A percentile compares a stretch with the other conserved stretches of the same genome.
These are phyloP conservation scores for Fragaria vesca DNA, from an alignment of 306 rosid species.

Conservation along the genomic window DNA sequence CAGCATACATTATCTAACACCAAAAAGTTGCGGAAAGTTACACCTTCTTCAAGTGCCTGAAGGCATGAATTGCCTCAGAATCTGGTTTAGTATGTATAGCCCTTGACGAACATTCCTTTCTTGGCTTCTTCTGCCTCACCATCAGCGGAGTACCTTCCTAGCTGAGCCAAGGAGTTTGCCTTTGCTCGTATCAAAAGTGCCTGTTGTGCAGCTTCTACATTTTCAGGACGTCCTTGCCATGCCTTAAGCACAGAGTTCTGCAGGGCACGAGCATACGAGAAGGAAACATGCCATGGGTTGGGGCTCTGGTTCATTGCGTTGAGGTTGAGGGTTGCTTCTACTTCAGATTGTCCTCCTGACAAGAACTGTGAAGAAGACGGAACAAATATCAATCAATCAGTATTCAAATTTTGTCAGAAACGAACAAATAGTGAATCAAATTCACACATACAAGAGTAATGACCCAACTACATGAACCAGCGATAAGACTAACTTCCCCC, in stretches of 20 bases:
- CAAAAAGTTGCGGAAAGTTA: conserved; percentile 12
- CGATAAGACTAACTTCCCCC: background rate
- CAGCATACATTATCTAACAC: conserved; percentile 20
- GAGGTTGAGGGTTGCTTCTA: conserved; percentile 83
- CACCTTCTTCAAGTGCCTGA: conserved; percentile 17
- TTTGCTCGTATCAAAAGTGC: conserved; percentile 86
- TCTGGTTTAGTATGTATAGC: conserved; percentile 68
- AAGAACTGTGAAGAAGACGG: conserved; percentile 55
- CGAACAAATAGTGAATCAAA: background rate
- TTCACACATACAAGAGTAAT: background rate
- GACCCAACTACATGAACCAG: background rate
- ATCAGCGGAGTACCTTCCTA: conserved; percentile 81
- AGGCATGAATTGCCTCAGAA: conserved; percentile 11
- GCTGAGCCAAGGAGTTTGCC: conserved; percentile 97
- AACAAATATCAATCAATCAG: conserved; percentile 13
- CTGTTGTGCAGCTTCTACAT: conserved; percentile 71
- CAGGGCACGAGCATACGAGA: conserved; percentile 95
- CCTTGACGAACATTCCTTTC: conserved; percentile 91
- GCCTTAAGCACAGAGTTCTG: conserved; percentile 91
- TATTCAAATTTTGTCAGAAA: background rate
- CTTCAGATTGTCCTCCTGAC: conserved; percentile 99
- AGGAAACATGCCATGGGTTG: conserved; percentile 99
- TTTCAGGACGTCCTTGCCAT: conserved; percentile 91
- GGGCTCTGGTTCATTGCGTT: conserved; percentile 98
- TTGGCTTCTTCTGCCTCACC: conserved; percentile 89